phyloP scores from a whole-genome alignment of 2,329 filamentous ascomycete genomes.

The Trichoderma gracile region DNA sequence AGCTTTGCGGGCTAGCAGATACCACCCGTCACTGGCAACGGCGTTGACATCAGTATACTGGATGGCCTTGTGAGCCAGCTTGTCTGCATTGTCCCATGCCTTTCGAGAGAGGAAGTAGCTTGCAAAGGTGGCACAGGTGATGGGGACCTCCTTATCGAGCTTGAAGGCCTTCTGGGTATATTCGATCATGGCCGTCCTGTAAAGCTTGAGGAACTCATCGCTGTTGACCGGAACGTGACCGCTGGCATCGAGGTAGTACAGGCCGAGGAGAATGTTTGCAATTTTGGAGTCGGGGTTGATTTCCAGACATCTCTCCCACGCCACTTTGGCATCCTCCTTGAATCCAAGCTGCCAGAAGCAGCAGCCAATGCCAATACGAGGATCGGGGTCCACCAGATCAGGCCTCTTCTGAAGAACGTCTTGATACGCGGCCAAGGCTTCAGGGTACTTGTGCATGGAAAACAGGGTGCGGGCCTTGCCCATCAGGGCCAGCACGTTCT shows the following conservation, averaged over 20 bases:
- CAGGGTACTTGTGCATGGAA: constrained; percentile 80
- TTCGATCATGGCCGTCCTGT: constrained; percentile 91
- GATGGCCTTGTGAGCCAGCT: constrained; percentile 87
- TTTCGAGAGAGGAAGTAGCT: constrained; percentile 86
- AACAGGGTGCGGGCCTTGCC: constrained; percentile 86
- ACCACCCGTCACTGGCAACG: constrained; percentile 97
- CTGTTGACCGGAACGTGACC: constrained; percentile 80
- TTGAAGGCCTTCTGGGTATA: constrained; percentile 95
- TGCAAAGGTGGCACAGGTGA: constrained; percentile 89
- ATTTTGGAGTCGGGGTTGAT: constrained; percentile 82
- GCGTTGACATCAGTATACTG: constrained; percentile 95
- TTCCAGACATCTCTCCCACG: constrained; percentile 86
- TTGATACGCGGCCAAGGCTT: constrained; percentile 84
- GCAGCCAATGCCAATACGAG: constrained; percentile 91
- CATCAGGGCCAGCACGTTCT: constrained; percentile 89
- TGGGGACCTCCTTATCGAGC: constrained; percentile 83
- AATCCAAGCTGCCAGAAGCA: constrained; percentile 96
- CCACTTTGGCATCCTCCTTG: constrained; percentile 86
- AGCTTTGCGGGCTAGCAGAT: constrained; percentile 85
- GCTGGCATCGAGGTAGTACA: constrained; percentile 87
- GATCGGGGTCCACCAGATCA: constrained; percentile 86
- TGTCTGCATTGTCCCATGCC: constrained; percentile 77
- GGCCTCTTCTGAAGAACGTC: constrained; percentile 84
- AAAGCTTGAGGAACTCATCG: constrained; percentile 78
- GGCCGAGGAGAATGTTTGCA: constrained; percentile 83